These are phyloP conservation scores for Conidiobolus incongruus DNA, from an alignment of 371 early-diverging fungal species.

Conservation along the genomic window DNA sequence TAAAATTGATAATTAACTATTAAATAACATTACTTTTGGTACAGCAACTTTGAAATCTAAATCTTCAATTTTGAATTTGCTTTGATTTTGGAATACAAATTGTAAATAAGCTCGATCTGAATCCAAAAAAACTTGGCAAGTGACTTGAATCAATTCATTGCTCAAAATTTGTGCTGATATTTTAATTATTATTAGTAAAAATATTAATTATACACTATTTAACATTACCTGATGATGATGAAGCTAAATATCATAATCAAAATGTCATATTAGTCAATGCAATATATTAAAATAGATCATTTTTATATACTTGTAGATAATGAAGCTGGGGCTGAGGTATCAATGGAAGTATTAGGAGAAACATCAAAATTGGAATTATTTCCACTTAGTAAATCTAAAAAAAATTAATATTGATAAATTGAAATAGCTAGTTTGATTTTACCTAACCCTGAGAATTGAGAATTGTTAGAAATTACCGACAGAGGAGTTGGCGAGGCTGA, in stretches of 20 bases:
- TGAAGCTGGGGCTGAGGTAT: too few species aligned
- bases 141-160: neutral
- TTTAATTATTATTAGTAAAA: too few species aligned
- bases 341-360: too few species aligned
- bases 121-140: neutral
- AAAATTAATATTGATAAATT: neutral
- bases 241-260: too few species aligned
- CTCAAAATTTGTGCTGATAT: too few species aligned
- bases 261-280: too few species aligned
- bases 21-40: constrained; percentile 1
- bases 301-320: too few species aligned
- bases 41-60: constrained; percentile 5
- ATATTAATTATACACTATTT: too few species aligned
- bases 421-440: neutral
- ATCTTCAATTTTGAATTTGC: neutral
- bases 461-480: neutral
- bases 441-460: neutral
- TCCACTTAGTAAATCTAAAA: too few species aligned
- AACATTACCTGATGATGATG: too few species aligned
- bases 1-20: neutral
- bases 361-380: too few species aligned
- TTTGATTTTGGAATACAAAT: constrained; percentile 1
- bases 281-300: too few species aligned
- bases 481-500: neutral
- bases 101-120: neutral